These are phyloP conservation scores for Nephelium lappaceum DNA, from an alignment of 345 rosid genomes.

Conservation along the genomic window DNA sequence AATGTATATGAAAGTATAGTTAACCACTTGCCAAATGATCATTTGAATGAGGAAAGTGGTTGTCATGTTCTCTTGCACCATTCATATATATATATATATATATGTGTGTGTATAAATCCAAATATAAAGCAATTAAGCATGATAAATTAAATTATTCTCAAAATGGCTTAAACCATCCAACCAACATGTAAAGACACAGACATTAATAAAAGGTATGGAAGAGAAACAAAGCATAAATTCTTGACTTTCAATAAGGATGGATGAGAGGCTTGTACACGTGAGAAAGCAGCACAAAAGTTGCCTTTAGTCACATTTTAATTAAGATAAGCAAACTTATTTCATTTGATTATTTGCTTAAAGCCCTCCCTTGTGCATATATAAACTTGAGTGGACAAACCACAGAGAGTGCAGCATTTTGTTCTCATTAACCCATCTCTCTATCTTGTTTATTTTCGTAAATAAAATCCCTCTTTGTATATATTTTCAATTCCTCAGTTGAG, in stretches of 20 bases:
- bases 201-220: constrained; percentile 21
- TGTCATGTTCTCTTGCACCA: neutral
- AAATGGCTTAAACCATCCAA: constrained; percentile 6
- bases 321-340: constrained; percentile 12
- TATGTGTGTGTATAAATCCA: no score
- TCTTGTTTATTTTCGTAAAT: neutral
- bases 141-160: neutral
- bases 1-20: neutral
- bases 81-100: no score
- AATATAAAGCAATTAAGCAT: neutral
- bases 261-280: constrained; percentile 38
- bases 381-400: constrained; percentile 11
- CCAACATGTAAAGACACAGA: neutral
- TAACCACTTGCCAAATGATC: no score
- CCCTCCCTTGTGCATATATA: constrained; percentile 33
- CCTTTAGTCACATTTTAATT: neutral
- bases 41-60: neutral
- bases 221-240: constrained; percentile 36
- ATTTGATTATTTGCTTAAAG: neutral
- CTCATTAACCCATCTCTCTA: neutral
- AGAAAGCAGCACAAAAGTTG: constrained; percentile 22
- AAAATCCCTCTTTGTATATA: constrained; percentile 18
- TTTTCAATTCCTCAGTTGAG: neutral
- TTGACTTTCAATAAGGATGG: constrained; percentile 40
- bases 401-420: constrained; percentile 42